These are phyloP conservation scores for Heterobasidion parviporum DNA, from an alignment of 1,284 basidiomycete species.

Conservation along the genomic window DNA sequence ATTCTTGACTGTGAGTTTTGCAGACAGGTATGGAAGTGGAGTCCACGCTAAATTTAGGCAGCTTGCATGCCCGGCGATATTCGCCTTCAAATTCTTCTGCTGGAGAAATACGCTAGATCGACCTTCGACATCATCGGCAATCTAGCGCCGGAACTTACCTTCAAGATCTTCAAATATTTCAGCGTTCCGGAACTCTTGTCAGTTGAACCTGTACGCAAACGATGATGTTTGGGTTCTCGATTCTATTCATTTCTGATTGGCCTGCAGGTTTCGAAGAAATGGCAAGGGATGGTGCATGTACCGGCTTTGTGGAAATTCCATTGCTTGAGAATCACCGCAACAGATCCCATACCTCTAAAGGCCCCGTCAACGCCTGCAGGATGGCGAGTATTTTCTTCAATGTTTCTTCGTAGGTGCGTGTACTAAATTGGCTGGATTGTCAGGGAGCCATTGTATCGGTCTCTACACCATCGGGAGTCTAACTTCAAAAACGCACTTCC, in stretches of 20 bases:
- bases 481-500: constrained; percentile 77
- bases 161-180: constrained; percentile 60
- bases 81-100: constrained; percentile 64
- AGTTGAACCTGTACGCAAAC: constrained; percentile 39
- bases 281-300: constrained; percentile 60
- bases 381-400: constrained; percentile 40
- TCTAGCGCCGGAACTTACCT: constrained; percentile 59
- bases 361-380: constrained; percentile 56
- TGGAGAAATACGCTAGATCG: constrained; percentile 75
- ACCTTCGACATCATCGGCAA: constrained; percentile 77
- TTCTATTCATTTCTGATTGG: not conserved
- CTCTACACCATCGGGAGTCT: constrained; percentile 78
- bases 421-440: not conserved
- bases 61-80: constrained; percentile 74
- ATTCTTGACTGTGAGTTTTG: constrained; percentile 37
- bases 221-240: not conserved
- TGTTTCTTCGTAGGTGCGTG: no score
- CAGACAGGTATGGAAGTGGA: not conserved
- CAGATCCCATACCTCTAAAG: constrained; percentile 62
- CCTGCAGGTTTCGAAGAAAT: constrained; percentile 65
- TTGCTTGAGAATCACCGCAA: constrained; percentile 64
- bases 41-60: constrained; percentile 16
- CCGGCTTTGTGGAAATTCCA: constrained; percentile 76
- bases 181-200: constrained; percentile 58
- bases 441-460: constrained; percentile 74